These are phyloP conservation scores for Botrytis fragariae DNA, from an alignment of 2,329 filamentous ascomycete genomes.

Conservation along the genomic window DNA sequence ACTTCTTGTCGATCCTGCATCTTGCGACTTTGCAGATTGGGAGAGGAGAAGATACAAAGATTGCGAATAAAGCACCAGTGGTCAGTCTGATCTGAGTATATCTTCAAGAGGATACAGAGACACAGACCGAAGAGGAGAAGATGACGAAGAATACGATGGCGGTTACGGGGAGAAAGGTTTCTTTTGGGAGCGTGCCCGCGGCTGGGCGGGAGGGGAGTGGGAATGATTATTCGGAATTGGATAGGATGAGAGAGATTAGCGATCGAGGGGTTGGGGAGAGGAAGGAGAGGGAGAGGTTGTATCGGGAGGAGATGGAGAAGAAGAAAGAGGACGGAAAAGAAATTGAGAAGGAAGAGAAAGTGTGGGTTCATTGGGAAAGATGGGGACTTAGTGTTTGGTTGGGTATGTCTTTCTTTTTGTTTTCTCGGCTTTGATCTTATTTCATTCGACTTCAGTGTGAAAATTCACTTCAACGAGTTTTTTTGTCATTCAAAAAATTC, in stretches of 20 bases:
- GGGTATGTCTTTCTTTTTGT: not conserved
- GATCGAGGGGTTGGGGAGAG: not conserved
- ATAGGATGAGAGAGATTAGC: not conserved
- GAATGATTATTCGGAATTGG: not conserved
- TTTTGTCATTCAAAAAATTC: too few relatives aligned
- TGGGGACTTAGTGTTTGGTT: not conserved
- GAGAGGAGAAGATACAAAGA: not conserved
- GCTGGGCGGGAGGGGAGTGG: not conserved
- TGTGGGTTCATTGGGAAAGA: not conserved
- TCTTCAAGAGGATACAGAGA: not conserved
- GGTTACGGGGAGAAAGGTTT: not conserved
- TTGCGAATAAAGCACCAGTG: not conserved
- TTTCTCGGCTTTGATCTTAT: too few relatives aligned
- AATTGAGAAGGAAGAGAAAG: not conserved
- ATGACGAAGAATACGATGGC: not conserved
- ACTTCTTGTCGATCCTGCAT: not conserved
- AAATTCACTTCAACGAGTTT: not conserved
- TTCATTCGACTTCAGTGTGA: too few relatives aligned
- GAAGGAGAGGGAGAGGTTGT: not conserved
- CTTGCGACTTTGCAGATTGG: not conserved
- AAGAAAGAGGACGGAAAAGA: not conserved
- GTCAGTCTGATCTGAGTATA: too few relatives aligned
- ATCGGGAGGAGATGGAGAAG: not conserved
- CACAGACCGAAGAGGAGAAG: not conserved
- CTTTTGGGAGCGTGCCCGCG: not conserved